phyloP scores from a whole-genome alignment of 2,329 filamentous ascomycete species.

The Penicillium sp. region DNA sequence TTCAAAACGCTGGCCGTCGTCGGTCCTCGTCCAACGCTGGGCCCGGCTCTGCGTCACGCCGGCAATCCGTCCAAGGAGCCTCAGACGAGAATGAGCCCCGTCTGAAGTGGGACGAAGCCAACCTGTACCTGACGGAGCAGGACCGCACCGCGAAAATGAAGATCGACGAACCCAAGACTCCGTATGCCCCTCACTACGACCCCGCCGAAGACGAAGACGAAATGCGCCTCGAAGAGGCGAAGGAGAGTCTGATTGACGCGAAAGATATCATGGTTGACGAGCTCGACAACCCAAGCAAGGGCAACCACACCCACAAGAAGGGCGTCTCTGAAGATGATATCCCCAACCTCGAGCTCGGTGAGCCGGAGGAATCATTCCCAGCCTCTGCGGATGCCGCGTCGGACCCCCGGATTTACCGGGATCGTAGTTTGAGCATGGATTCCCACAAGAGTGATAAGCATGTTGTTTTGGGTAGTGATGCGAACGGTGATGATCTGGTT shows the following conservation, averaged over 20 bases:
- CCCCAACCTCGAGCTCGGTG: conserved; percentile 86
- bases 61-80: conserved; percentile 64
- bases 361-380: conserved; percentile 77
- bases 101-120: conserved; percentile 98
- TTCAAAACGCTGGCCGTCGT: conserved; percentile 88
- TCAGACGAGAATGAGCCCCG: conserved; percentile 69
- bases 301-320: conserved; percentile 45
- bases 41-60: conserved; percentile 67
- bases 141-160: conserved; percentile 97
- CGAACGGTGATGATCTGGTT: conserved; percentile 52
- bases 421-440: conserved; percentile 46
- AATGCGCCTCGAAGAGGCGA: conserved; percentile 35
- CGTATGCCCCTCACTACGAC: conserved; percentile 91
- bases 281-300: conserved; percentile 58
- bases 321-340: conserved; percentile 73
- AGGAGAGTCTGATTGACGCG: conserved; percentile 62
- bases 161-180: conserved; percentile 98
- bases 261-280: conserved; percentile 72
- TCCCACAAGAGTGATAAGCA: conserved; percentile 65
- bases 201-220: conserved; percentile 85
- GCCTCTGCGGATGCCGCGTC: conserved; percentile 27
- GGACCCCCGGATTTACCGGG: conserved; percentile 50
- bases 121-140: conserved; percentile 95
- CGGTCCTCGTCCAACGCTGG: conserved; percentile 77
- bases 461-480: conserved; percentile 72